These are phyloP conservation scores for Prunus mume DNA, from an alignment of 306 rosid species.

Conservation along the genomic window DNA sequence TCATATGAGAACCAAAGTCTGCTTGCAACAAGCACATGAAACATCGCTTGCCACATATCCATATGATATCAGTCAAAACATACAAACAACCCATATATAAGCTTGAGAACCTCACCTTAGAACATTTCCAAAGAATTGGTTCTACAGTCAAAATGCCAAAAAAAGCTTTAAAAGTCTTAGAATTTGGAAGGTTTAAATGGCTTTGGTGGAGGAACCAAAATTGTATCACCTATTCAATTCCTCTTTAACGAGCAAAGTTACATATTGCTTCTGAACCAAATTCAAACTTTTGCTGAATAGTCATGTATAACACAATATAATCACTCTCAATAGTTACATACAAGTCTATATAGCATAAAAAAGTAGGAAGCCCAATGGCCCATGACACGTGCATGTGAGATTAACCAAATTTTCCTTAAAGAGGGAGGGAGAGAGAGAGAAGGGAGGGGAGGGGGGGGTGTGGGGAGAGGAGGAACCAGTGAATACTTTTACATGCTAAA, in stretches of 20 bases:
- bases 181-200: background rate
- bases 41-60: background rate
- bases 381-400: conserved; percentile 2
- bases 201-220: background rate
- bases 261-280: background rate
- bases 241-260: background rate
- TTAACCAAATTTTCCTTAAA: too few species aligned
- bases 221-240: background rate
- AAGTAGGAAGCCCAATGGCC: background rate
- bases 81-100: background rate
- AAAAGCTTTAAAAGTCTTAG: background rate
- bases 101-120: background rate
- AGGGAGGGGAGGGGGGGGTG: too few species aligned
- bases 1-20: background rate
- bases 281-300: background rate
- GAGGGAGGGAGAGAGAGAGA: too few species aligned
- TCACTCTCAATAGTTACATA: background rate
- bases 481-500: too few species aligned
- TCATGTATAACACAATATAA: background rate
- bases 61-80: background rate
- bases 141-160: background rate
- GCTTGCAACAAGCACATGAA: background rate
- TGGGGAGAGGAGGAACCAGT: too few species aligned
- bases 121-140: background rate
- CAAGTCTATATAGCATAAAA: background rate